Percentiles rank a stretch among this genome's conserved stretches.
These are phyloP conservation scores for Pseudogymnoascus sp. DNA, from an alignment of 2,329 filamentous ascomycete species.

Conservation along the genomic window DNA sequence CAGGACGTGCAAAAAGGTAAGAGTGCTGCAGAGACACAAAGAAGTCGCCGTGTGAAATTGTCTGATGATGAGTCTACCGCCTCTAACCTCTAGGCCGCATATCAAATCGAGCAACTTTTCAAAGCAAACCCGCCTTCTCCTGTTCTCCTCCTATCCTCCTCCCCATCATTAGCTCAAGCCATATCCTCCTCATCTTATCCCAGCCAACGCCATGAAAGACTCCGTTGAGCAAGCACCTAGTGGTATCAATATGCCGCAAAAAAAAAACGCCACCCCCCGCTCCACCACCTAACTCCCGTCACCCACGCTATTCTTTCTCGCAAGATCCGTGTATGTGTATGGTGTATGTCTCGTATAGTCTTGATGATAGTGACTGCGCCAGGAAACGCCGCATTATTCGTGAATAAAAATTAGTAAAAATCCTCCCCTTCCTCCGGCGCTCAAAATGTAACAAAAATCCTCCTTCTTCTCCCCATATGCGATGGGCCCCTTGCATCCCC, in stretches of 20 bases:
- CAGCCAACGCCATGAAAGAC: background rate
- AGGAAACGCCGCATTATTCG: background rate
- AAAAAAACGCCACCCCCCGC: background rate
- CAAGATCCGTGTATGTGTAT: conserved; percentile 1
- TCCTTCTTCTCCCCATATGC: background rate
- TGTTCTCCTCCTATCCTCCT: background rate
- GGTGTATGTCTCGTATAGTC: conserved; percentile 5
- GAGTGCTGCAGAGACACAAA: background rate
- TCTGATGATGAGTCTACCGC: conserved; percentile 1
- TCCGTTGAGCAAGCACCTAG: background rate
- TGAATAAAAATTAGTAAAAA: conserved; percentile 6
- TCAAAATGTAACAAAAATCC: background rate
- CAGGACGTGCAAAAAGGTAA: background rate
- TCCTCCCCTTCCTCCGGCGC: background rate
- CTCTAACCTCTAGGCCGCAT: background rate
- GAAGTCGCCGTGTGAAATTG: background rate
- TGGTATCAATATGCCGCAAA: conserved; percentile 1
- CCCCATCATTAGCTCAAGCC: background rate
- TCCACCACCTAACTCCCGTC: background rate
- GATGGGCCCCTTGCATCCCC: background rate
- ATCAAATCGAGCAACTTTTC: background rate
- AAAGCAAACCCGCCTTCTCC: background rate
- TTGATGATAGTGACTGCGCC: background rate
- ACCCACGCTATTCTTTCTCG: background rate
- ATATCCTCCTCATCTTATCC: background rate